Evolutionary conservation across 352 stramenopile genomes (phyloP).

Genomic region (Phytophthora palmivora): DNA sequence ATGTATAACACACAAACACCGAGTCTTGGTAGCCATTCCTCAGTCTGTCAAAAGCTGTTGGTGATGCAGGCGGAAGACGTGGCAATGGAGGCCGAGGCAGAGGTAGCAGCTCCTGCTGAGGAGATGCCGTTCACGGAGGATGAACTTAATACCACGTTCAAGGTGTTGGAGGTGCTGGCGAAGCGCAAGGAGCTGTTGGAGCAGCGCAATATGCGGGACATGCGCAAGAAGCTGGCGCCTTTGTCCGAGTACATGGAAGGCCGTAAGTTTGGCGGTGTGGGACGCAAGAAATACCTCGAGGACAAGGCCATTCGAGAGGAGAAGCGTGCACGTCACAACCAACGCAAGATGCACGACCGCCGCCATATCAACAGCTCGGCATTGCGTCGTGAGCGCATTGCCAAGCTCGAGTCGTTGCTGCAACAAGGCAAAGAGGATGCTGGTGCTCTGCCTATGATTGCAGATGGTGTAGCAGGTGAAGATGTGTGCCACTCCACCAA

Average conservation of each 20-base stretch:
- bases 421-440: conserved; percentile 78
- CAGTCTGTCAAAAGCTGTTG: conserved; percentile 8
- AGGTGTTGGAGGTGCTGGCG: conserved; percentile 68
- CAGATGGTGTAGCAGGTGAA: conserved; percentile 89
- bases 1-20: not conserved
- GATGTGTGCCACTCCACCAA: conserved; percentile 62
- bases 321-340: conserved; percentile 83
- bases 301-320: conserved; percentile 89
- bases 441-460: conserved; percentile 82
- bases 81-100: conserved; percentile 26
- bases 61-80: conserved; percentile 49
- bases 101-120: conserved; percentile 23
- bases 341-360: conserved; percentile 91
- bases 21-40: conserved; percentile 9
- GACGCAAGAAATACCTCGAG: conserved; percentile 89
- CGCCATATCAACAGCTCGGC: conserved; percentile 94
- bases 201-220: conserved; percentile 73
- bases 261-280: conserved; percentile 85
- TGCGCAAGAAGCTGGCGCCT: conserved; percentile 84
- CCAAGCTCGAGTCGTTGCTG: conserved; percentile 92
- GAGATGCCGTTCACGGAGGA: conserved; percentile 81
- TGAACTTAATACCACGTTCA: conserved; percentile 61
- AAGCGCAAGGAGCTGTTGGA: conserved; percentile 67
- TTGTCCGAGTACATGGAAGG: conserved; percentile 82
- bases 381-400: conserved; percentile 90